phyloP scores from a whole-genome alignment of 2,329 filamentous ascomycete genomes.

The Curvularia verruculosa region DNA sequence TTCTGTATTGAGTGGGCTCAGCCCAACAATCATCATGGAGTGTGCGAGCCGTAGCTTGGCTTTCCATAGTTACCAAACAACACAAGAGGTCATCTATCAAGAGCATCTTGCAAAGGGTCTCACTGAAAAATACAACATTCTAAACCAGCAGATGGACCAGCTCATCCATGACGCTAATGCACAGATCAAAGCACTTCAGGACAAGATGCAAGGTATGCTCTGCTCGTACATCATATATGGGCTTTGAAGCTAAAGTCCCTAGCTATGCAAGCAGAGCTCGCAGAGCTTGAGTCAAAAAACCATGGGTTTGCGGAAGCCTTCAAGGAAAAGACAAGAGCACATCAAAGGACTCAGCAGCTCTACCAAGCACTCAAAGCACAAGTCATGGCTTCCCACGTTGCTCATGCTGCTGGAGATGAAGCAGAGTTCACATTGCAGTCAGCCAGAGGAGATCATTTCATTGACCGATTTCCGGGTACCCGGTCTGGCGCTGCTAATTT shows the following conservation, averaged over 20 bases:
- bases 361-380: conserved; percentile 64
- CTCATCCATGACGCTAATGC: conserved; percentile 75
- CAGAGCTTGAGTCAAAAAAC: conserved; percentile 70
- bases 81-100: conserved; percentile 84
- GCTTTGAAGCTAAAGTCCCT: neutral
- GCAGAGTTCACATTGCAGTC: conserved; percentile 40
- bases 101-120: conserved; percentile 74
- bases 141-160: conserved; percentile 73
- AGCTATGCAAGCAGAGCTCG: conserved; percentile 67
- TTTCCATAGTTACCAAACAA: conserved; percentile 87
- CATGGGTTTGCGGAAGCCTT: conserved; percentile 71
- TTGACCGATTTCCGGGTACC: conserved; percentile 40
- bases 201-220: conserved; percentile 65
- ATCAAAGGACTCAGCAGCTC: conserved; percentile 69
- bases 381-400: conserved; percentile 60
- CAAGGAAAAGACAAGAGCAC: conserved; percentile 72
- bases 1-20: conserved; percentile 80
- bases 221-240: neutral
- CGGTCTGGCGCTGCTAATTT: conserved; percentile 34
- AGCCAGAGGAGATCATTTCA: conserved; percentile 36
- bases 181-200: conserved; percentile 70
- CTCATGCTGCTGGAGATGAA: conserved; percentile 60
- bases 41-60: conserved; percentile 78
- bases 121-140: conserved; percentile 70
- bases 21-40: conserved; percentile 82